phyloP scores from a whole-genome alignment of 371 early-diverging fungal genomes.

The Rhizopus delemar region DNA sequence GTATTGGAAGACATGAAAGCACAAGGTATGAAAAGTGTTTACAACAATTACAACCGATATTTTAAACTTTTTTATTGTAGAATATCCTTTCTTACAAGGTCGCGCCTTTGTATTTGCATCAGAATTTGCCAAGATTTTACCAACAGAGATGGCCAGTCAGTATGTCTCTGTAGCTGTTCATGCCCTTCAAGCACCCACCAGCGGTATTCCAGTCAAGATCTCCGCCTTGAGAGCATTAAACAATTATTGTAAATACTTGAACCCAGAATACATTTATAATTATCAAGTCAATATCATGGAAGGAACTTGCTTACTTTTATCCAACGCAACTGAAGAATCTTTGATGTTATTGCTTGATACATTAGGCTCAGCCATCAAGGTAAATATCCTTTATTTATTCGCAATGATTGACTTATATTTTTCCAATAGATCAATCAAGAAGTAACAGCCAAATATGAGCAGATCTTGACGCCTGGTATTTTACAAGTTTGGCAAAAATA shows the following conservation, averaged over 20 bases:
- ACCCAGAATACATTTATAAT: conserved; percentile 59
- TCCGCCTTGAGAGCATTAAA: conserved; percentile 80
- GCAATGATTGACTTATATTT: background rate
- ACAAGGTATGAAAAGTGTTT: conserved; percentile 39
- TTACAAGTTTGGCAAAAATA: conserved; percentile 77
- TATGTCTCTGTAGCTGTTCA: conserved; percentile 75
- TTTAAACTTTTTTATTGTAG: conserved; percentile 24
- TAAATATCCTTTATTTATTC: conserved; percentile 19
- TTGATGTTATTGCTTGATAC: conserved; percentile 82
- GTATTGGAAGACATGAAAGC: conserved; percentile 70
- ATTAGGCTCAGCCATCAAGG: conserved; percentile 68
- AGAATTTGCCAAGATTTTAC: conserved; percentile 76
- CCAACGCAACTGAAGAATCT: conserved; percentile 73
- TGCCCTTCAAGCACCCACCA: conserved; percentile 63
- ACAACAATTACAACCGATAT: background rate
- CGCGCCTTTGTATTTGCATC: conserved; percentile 87
- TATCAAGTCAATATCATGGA: conserved; percentile 72
- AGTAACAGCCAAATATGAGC: conserved; percentile 72
- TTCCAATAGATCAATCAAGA: conserved; percentile 59
- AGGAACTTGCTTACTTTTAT: conserved; percentile 64
- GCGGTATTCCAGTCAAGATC: conserved; percentile 70
- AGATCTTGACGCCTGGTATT: conserved; percentile 70
- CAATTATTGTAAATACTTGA: conserved; percentile 69
- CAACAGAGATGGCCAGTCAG: conserved; percentile 62
- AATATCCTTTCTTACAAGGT: conserved; percentile 83